Evolutionary conservation across 495 filamentous ascomycete species (phyloP).

Genomic region (Cudoniella acicularis): DNA sequence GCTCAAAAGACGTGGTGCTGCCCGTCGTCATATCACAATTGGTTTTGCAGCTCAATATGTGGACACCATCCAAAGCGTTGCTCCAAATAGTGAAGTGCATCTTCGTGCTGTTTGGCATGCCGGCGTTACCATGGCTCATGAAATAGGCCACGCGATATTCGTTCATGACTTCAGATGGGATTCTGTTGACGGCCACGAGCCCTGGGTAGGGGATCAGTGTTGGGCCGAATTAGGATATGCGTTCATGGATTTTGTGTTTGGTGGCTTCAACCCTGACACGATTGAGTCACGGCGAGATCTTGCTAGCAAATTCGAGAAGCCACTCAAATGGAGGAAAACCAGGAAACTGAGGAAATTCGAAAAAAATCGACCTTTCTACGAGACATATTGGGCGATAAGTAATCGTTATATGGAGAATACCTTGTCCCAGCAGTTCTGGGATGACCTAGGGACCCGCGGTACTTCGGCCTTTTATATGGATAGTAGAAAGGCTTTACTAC

Average conservation of each 20-base stretch:
- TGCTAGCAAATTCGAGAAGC: not conserved
- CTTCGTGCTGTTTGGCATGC: not conserved
- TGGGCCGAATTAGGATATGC: conserved; percentile 9
- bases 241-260: conserved; percentile 9
- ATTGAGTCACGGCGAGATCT: not conserved
- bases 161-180: conserved; percentile 11
- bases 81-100: conserved; percentile 1
- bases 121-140: conserved; percentile 11
- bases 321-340: not conserved
- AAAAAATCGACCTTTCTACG: conserved; percentile 1
- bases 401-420: conserved; percentile 3
- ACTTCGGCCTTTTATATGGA: not conserved
- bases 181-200: not conserved
- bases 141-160: conserved; percentile 15
- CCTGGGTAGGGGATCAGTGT: conserved; percentile 8
- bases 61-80: conserved; percentile 1
- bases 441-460: not conserved
- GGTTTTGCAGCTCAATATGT: conserved; percentile 18
- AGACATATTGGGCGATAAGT: conserved; percentile 5
- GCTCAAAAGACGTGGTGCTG: not conserved
- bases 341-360: not conserved
- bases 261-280: conserved; percentile 8
- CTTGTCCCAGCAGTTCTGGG: conserved; percentile 3
- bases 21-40: conserved; percentile 6
- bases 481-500: not conserved